Base-by-base conservation (phyloP, 1,284 basidiomycete species). In the Abortiporus biennis region DNA sequence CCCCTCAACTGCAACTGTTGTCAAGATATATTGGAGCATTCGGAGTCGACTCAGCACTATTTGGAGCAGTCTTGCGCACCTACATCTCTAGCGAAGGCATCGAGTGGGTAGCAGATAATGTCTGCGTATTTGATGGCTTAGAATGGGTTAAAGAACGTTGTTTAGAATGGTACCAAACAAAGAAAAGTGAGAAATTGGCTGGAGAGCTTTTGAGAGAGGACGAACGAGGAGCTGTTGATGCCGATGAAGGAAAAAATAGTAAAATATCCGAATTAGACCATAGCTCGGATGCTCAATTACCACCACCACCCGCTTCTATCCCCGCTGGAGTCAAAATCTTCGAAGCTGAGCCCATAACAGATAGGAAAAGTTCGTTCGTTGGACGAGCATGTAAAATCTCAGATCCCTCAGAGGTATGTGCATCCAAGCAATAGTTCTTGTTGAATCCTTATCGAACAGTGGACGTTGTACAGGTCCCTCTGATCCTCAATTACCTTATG, bases 91-190 rank as follows among this genome's bases (percentile, higher is more conserved):
- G 71, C 15, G 76, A 72, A 38, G 88, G 86, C 4, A 75, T 88
- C 6, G 78, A 88, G 45, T 92, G 85, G 77, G 67, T 68, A 1
- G 66, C 78, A 15, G 89, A 83, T 38, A 73, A 72, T 1, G 80
- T 91, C 11, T 91, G 87, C 54, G 86, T 94, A 12, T 95, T 94
- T 57, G 92, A 95, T 51, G 91, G 92, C 8, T 64, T 93, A 8
- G 84, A 90, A 55, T 80, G 76, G 57, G 78, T 86, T n/a, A 65
- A 85, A 34, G 80, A 86, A 39, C 68, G 72, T 20, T 84, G 79
- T 44, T 66, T 70, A 27, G 56, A 60, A 34, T 93, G 91, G 91
- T 87, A 90, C 54, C 71, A 74, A 44, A 74, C 78, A 3, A 76
- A 71, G 20, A 64, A 87, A 9, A 77, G 66, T 46, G 66, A 65